Base-by-base conservation (phyloP, 139 green algal species). In the Chloropicon primus region DNA sequence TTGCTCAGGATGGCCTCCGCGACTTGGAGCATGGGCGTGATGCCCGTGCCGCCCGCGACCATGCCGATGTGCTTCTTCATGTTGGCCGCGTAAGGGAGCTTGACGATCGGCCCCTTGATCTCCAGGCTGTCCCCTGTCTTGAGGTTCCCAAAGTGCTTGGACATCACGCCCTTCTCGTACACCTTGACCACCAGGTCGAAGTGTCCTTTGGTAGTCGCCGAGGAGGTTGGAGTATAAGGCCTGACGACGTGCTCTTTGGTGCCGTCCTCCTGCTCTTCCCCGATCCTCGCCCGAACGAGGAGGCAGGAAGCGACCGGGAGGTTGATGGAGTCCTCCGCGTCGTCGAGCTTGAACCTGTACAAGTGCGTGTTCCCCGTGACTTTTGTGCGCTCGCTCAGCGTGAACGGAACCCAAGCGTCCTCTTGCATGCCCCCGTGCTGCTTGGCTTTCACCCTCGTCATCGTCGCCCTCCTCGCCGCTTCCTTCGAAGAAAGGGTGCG, bases 21-120 rank as follows among this genome's bases (percentile, higher is more conserved):
- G 1, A 94, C 84, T 75, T 81, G 86, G 27, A 91, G 76, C 85
- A 90, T 91, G 71, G 86, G 89, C 1, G 89, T 91, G 28, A 93
- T 83, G 10, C 89, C 89, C 10, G 84, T 91, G 41, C 41, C 41
- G 41, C 41, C 41, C 10, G 41, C 41, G 17, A 74, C 79, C 89
- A 93, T 90, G 71, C 92, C 92, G 73, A 97, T 87, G 0, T 80
- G 22, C 82, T 86, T 89, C 84, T 91, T 91, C 78, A 88, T 87
- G 82, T 94, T 92, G 25, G 85, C 22, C 53, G 85, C 25, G 74
- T 92, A 90, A 1, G 82, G 77, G 24, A 93, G 85, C 83, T 95
- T 95, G 3, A 77, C 41, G 2, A 96, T 88, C 24, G 88, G 92
- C 25, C 87, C 25, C 74, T 27, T 77, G 26, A 27, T 77, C 22